Percentiles rank a stretch among this genome's conserved stretches.
Conservation (phyloP, 2,329 filamentous ascomycete genomes). For the Penicillium vulpinum region DNA sequence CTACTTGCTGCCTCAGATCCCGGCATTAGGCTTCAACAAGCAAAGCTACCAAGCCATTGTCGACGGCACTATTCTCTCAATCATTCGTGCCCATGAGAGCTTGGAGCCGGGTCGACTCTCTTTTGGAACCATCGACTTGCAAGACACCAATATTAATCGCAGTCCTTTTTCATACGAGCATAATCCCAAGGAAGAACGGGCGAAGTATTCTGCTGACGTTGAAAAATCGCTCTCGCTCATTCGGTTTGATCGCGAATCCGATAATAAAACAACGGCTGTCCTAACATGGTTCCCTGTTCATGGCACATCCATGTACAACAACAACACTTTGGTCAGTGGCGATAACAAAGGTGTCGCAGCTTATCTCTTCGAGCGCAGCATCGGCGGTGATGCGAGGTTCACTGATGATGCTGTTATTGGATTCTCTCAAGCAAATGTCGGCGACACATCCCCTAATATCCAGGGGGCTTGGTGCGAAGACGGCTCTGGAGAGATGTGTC, state of each 20-base stretch:
- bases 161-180: slow-evolving; percentile 85
- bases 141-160: slow-evolving; percentile 81
- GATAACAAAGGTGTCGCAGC: slow-evolving; percentile 96
- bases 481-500: slow-evolving; percentile 60
- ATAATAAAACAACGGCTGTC: slow-evolving; percentile 74
- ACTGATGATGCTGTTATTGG: slow-evolving; percentile 77
- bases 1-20: slow-evolving; percentile 89
- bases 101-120: slow-evolving; percentile 69
- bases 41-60: slow-evolving; percentile 90
- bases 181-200: slow-evolving; percentile 76
- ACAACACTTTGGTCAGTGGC: slow-evolving; percentile 88
- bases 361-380: slow-evolving; percentile 74
- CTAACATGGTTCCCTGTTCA: slow-evolving; percentile 92
- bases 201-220: slow-evolving; percentile 62
- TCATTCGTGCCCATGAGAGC: slow-evolving; percentile 74
- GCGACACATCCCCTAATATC: slow-evolving; percentile 86
- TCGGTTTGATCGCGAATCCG: slow-evolving; percentile 71
- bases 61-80: slow-evolving; percentile 77
- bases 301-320: slow-evolving; percentile 85
- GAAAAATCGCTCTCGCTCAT: slow-evolving; percentile 81
- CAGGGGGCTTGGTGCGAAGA: slow-evolving; percentile 89
- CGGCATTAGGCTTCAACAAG: slow-evolving; percentile 78
- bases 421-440: slow-evolving; percentile 89
- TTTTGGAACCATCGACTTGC: slow-evolving; percentile 67
- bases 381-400: slow-evolving; percentile 56